A percentile compares a stretch with the other conserved stretches of the same genome.
These are phyloP conservation scores for Lotus japonicus DNA, from an alignment of 306 rosid species.

Conservation along the genomic window DNA sequence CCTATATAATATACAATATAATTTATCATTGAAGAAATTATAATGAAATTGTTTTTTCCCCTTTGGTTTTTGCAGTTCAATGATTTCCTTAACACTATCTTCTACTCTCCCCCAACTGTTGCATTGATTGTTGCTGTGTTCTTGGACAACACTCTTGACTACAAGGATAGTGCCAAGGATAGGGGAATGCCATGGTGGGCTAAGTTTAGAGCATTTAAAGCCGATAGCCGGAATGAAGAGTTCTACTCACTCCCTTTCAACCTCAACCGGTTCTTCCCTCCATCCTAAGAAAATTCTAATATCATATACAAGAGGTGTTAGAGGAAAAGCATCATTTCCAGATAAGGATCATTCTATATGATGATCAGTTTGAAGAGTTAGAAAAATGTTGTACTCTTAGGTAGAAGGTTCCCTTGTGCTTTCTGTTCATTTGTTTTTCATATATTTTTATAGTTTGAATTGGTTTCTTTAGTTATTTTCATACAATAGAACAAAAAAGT, in stretches of 20 bases:
- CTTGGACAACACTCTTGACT: constrained; percentile 91
- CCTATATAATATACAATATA: too few relatives aligned
- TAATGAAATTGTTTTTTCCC: neutral
- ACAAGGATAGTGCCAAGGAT: constrained; percentile 76
- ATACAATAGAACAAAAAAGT: too few relatives aligned
- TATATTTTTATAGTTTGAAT: constrained; percentile 15
- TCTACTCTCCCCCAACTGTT: constrained; percentile 76
- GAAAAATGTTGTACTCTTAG: neutral
- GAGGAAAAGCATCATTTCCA: constrained; percentile 81
- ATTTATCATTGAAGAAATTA: neutral
- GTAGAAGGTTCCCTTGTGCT: neutral
- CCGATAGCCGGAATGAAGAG: constrained; percentile 78
- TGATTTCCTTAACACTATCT: constrained; percentile 80
- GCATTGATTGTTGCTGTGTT: constrained; percentile 71
- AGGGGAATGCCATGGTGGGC: constrained; percentile 99
- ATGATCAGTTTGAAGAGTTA: constrained; percentile 13
- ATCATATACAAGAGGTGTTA: constrained; percentile 19
- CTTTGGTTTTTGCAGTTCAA: constrained; percentile 65
- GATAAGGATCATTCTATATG: constrained; percentile 16
- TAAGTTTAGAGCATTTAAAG: constrained; percentile 73
- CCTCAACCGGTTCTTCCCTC: constrained; percentile 94
- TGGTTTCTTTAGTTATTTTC: constrained; percentile 26
- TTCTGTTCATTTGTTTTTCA: neutral
- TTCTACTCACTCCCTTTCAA: constrained; percentile 92
- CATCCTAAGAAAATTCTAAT: constrained; percentile 40